These are phyloP conservation scores for Candida cerambycidarum DNA, from an alignment of 805 yeast genomes.

Conservation along the genomic window DNA sequence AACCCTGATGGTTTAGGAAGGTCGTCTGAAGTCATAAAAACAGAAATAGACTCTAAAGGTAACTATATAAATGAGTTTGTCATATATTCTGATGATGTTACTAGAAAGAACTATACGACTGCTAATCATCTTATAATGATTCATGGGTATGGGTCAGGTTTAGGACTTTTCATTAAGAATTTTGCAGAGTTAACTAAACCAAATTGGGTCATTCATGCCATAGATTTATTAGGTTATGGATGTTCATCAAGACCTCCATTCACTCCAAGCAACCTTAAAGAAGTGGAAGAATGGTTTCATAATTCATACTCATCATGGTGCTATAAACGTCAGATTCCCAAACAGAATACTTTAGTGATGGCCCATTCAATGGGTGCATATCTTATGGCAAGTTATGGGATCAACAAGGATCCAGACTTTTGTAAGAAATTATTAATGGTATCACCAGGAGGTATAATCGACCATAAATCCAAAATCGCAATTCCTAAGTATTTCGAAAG, in stretches of 20 bases:
- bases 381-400: constrained; percentile 65
- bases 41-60: constrained; percentile 24
- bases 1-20: constrained; percentile 27
- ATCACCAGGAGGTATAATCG: constrained; percentile 85
- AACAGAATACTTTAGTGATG: constrained; percentile 52
- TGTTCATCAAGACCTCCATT: constrained; percentile 74
- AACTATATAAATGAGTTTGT: constrained; percentile 42
- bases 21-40: constrained; percentile 31
- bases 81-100: constrained; percentile 31
- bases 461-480: constrained; percentile 39
- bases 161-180: constrained; percentile 44
- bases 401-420: constrained; percentile 52
- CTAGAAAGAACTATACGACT: constrained; percentile 16
- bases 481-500: constrained; percentile 77
- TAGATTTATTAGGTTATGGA: constrained; percentile 90
- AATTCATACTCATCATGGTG: constrained; percentile 70
- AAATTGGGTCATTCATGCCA: constrained; percentile 76
- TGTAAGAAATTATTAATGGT: constrained; percentile 72
- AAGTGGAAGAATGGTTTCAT: constrained; percentile 63
- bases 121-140: constrained; percentile 42
- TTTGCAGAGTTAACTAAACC: constrained; percentile 30
- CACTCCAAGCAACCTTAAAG: constrained; percentile 39
- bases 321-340: constrained; percentile 34
- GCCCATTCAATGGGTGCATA: constrained; percentile 97
- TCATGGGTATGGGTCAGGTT: constrained; percentile 47